These are phyloP conservation scores for Amorphotheca resinae DNA, from an alignment of 495 filamentous ascomycete species.

Conservation along the genomic window DNA sequence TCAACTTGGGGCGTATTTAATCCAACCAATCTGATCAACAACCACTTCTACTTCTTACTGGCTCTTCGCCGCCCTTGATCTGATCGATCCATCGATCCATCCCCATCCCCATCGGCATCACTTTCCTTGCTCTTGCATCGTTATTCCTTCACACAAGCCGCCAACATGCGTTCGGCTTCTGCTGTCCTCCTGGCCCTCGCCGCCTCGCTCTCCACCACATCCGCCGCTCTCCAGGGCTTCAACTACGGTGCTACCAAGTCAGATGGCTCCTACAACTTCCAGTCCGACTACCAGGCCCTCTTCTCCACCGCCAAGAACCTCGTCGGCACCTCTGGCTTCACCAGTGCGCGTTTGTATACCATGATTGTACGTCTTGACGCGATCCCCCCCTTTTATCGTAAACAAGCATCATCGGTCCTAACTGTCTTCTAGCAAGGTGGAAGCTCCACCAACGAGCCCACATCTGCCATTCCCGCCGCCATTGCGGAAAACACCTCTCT, in stretches of 20 bases:
- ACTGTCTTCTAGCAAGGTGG: conserved; percentile 32
- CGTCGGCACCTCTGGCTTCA: conserved; percentile 59
- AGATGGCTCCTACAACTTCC: conserved; percentile 47
- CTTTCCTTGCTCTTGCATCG: background rate
- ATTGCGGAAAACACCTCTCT: conserved; percentile 59
- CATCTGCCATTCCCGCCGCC: conserved; percentile 65
- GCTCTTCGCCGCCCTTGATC: too few species aligned
- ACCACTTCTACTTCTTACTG: too few species aligned
- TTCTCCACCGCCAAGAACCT: conserved; percentile 62
- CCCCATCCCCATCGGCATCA: too few species aligned
- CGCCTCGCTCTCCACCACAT: conserved; percentile 13
- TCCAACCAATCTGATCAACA: too few species aligned
- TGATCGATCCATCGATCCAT: too few species aligned
- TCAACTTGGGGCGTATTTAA: too few species aligned
- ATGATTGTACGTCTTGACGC: conserved; percentile 26
- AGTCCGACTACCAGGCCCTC: conserved; percentile 54
- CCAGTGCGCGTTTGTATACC: conserved; percentile 48
- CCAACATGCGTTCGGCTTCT: conserved; percentile 20
- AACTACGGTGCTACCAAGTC: conserved; percentile 61
- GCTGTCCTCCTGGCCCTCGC: conserved; percentile 17
- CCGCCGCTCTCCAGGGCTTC: conserved; percentile 50
- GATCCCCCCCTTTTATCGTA: conserved; percentile 2
- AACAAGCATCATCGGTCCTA: background rate
- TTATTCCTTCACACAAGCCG: background rate
- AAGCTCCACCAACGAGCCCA: conserved; percentile 45